Evolutionary conservation across 805 yeast species (phyloP).

Genomic region (Ogataea glucozyma): DNA sequence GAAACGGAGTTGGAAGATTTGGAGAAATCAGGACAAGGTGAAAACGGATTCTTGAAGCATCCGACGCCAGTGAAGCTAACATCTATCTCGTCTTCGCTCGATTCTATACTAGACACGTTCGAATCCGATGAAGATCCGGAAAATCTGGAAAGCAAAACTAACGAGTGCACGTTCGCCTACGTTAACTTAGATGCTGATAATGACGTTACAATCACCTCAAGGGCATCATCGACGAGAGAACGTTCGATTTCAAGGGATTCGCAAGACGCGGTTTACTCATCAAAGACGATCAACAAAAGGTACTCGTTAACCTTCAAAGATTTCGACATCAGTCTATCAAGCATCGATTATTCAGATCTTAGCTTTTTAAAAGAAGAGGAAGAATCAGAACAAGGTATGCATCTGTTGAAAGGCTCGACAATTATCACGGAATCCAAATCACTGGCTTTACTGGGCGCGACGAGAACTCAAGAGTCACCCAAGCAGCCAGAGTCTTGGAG

Average conservation of each 20-base stretch:
- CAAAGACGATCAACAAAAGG: slow-evolving; percentile 22
- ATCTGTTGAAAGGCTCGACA: slow-evolving; percentile 10
- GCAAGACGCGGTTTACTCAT: slow-evolving; percentile 18
- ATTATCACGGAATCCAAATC: slow-evolving; percentile 14
- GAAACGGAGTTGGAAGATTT: slow-evolving; percentile 9
- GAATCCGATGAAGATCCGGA: slow-evolving; percentile 17
- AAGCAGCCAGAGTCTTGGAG: slow-evolving; percentile 13
- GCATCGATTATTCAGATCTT: slow-evolving; percentile 15
- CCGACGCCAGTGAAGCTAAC: slow-evolving; percentile 27
- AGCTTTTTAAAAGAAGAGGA: slow-evolving; percentile 19
- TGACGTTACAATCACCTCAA: slow-evolving; percentile 16
- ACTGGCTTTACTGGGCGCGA: slow-evolving; percentile 8
- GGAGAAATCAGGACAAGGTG: not conserved
- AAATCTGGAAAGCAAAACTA: not conserved
- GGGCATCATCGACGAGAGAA: slow-evolving; percentile 42
- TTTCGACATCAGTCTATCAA: slow-evolving; percentile 20
- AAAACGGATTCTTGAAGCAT: slow-evolving; percentile 20
- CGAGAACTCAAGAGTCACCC: not conserved
- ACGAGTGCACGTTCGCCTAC: not conserved
- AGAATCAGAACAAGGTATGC: slow-evolving; percentile 3
- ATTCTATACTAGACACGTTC: slow-evolving; percentile 29
- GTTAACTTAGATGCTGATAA: slow-evolving; percentile 10
- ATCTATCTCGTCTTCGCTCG: slow-evolving; percentile 30
- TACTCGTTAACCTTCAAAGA: slow-evolving; percentile 30
- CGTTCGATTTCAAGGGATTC: slow-evolving; percentile 59